Percentiles rank a stretch among this genome's conserved stretches.
Conservation (phyloP, 495 filamentous ascomycete species). For the Podospora bellae-mahoneyi region DNA sequence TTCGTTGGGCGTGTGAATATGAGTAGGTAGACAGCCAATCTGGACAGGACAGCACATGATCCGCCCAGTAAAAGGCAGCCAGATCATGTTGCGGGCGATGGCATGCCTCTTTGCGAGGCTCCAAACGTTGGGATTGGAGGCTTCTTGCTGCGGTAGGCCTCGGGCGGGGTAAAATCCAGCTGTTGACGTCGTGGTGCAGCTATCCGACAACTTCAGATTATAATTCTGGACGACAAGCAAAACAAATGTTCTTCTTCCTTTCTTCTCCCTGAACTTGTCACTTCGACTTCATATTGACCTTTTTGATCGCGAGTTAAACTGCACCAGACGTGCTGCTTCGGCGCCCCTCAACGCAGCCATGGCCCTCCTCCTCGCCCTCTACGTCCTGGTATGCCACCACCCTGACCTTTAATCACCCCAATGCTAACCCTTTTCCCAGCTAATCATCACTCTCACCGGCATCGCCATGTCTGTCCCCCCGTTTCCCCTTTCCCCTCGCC, state of each 20-base stretch:
- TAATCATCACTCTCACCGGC: constrained; percentile 26
- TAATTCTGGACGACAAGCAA: not conserved
- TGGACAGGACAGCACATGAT: not conserved
- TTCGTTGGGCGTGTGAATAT: too few relatives aligned
- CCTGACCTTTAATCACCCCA: not conserved
- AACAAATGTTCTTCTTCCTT: not conserved
- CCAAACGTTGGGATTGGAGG: not conserved
- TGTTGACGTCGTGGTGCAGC: not conserved
- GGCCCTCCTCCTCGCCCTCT: constrained; percentile 11
- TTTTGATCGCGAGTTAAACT: not conserved
- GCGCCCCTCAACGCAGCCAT: constrained; percentile 1
- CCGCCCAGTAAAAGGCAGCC: too few relatives aligned
- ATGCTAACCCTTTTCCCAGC: constrained; percentile 8
- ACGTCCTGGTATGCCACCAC: constrained; percentile 12
- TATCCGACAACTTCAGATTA: not conserved
- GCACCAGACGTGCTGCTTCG: not conserved
- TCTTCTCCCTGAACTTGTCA: not conserved
- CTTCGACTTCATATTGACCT: not conserved
- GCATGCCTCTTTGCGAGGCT: not conserved
- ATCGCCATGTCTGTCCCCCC: too few relatives aligned
- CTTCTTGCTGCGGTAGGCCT: not conserved
- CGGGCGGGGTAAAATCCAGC: not conserved
- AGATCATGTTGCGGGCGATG: not conserved
- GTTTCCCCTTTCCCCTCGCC: not conserved
- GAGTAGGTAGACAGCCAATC: not conserved